Conservation (phyloP, 2,329 filamentous ascomycete species). For the Talaromyces sp. region DNA sequence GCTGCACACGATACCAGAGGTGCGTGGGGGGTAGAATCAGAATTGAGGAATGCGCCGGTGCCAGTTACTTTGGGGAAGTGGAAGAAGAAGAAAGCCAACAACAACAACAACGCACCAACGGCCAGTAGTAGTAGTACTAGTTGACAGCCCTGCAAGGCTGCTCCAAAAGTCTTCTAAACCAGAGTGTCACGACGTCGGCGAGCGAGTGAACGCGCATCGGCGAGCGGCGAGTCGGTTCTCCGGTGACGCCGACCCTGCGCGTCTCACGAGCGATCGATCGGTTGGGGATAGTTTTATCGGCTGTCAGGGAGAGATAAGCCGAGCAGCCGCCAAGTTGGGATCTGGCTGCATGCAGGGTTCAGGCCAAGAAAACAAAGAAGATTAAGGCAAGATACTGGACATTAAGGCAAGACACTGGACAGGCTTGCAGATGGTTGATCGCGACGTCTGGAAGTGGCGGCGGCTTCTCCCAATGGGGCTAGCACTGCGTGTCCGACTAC, state of each 20-base stretch:
- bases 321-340: not conserved
- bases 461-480: not conserved
- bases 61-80: not conserved
- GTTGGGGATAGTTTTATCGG: not conserved
- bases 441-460: not conserved
- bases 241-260: constrained; percentile 1
- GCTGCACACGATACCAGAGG: not conserved
- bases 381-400: not conserved
- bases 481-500: not conserved
- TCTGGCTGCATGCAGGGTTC: not conserved
- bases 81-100: not conserved
- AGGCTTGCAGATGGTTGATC: not conserved
- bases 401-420: not conserved
- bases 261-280: not conserved
- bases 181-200: not conserved
- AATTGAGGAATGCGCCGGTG: not conserved
- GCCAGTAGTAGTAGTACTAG: not conserved
- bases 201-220: not conserved
- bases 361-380: not conserved
- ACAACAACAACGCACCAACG: not conserved
- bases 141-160: not conserved
- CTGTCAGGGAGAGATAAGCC: not conserved
- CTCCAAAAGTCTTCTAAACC: not conserved
- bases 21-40: not conserved
- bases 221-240: constrained; percentile 5